Evolutionary conservation across 2,329 filamentous ascomycete genomes (phyloP).

Genomic region (Graphilbum ipis-grandicollis): DNA sequence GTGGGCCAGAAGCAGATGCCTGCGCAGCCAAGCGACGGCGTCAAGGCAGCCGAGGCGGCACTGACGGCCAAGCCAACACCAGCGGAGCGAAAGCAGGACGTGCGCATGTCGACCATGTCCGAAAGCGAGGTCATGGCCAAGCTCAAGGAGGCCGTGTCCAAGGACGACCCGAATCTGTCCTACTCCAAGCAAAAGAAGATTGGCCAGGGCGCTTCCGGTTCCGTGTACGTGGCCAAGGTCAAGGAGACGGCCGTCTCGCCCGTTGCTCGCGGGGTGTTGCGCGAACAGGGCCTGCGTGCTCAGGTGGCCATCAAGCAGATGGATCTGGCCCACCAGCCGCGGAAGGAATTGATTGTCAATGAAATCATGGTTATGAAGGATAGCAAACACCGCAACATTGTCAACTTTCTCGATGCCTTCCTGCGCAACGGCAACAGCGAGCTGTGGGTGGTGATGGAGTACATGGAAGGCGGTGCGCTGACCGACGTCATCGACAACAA

Average conservation of each 20-base stretch:
- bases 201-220: conserved; percentile 92
- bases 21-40: conserved; percentile 38
- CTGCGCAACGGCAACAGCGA: conserved; percentile 86
- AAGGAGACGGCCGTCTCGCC: conserved; percentile 74
- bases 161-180: conserved; percentile 82
- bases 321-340: conserved; percentile 91
- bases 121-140: conserved; percentile 96
- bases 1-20: conserved; percentile 45
- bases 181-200: conserved; percentile 99
- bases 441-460: conserved; percentile 99
- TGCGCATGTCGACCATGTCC: conserved; percentile 96
- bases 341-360: conserved; percentile 97
- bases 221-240: conserved; percentile 93
- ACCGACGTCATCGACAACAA: conserved; percentile 99
- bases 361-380: conserved; percentile 99
- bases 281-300: conserved; percentile 61
- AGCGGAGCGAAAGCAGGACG: conserved; percentile 68
- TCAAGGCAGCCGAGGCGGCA: conserved; percentile 81
- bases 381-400: conserved; percentile 93
- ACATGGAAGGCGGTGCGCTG: conserved; percentile 94
- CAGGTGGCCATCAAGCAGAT: conserved; percentile 99
- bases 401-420: conserved; percentile 96
- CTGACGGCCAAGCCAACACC: conserved; percentile 65
- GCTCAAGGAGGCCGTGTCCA: conserved; percentile 84
- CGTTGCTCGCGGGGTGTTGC: conserved; percentile 61